Conservation (phyloP, 257 asterid species). For the Catharanthus roseus region DNA sequence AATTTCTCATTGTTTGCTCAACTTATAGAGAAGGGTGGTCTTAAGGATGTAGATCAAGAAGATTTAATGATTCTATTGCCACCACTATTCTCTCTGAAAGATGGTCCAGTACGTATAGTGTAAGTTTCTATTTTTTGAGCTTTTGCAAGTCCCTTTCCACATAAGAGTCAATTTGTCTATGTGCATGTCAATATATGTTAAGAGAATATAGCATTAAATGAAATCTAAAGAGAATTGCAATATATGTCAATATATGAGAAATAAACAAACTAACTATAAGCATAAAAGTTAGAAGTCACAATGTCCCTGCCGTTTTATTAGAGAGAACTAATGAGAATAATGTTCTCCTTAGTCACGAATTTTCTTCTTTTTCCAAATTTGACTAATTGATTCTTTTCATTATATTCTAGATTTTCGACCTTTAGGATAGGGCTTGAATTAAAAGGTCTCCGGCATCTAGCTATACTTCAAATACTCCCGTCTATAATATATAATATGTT, state of each 20-base stretch:
- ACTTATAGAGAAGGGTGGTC: slow-evolving; percentile 49
- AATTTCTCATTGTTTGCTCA: slow-evolving; percentile 19
- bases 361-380: too few species aligned
- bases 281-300: neutral
- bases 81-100: slow-evolving; percentile 76
- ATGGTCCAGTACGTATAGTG: slow-evolving; percentile 64
- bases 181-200: slow-evolving; percentile 1
- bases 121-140: slow-evolving; percentile 36
- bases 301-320: too few species aligned
- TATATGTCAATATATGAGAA: too few species aligned
- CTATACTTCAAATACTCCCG: neutral
- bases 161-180: neutral
- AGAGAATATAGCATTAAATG: neutral
- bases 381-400: too few species aligned
- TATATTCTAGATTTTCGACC: too few species aligned
- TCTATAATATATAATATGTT: neutral
- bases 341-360: too few species aligned
- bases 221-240: neutral
- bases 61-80: slow-evolving; percentile 80
- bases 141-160: slow-evolving; percentile 3
- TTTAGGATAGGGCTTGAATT: too few species aligned
- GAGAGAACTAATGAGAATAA: too few species aligned
- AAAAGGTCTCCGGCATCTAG: neutral
- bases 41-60: slow-evolving; percentile 65
- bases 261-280: too few species aligned